Conservation (phyloP, 2,329 filamentous ascomycete species). For the Sclerotinia trifoliorum region DNA sequence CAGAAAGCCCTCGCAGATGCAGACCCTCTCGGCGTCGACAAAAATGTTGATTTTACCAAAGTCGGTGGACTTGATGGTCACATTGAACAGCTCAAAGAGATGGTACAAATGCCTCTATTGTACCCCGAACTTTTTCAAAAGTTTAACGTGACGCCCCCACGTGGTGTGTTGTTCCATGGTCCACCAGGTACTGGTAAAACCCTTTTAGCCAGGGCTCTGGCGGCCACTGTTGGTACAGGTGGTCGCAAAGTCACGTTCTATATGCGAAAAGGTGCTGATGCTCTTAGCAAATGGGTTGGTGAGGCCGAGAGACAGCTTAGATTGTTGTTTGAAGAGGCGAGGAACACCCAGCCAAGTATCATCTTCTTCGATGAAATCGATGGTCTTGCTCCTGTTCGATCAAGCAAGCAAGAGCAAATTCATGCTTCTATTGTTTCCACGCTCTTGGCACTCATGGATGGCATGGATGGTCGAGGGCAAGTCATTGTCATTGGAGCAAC, state of each 20-base stretch:
- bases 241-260: conserved; percentile 97
- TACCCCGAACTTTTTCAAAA: conserved; percentile 92
- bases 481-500: conserved; percentile 99
- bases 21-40: conserved; percentile 88
- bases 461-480: conserved; percentile 96
- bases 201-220: conserved; percentile 86
- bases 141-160: conserved; percentile 89
- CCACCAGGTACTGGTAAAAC: conserved; percentile 96
- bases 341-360: conserved; percentile 95
- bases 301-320: conserved; percentile 95
- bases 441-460: conserved; percentile 91
- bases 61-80: conserved; percentile 91
- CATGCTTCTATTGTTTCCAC: conserved; percentile 97
- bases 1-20: conserved; percentile 89
- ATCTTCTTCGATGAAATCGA: conserved; percentile 99
- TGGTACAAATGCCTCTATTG: conserved; percentile 90
- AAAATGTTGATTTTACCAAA: conserved; percentile 89
- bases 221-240: conserved; percentile 83
- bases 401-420: conserved; percentile 98
- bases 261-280: conserved; percentile 98
- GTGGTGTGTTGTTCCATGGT: conserved; percentile 94
- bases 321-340: conserved; percentile 90
- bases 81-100: conserved; percentile 97
- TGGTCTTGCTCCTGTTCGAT: conserved; percentile 89
- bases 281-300: conserved; percentile 97